Evolutionary conservation across 306 rosid species (phyloP).

Genomic region (Corylus heterophylla): DNA sequence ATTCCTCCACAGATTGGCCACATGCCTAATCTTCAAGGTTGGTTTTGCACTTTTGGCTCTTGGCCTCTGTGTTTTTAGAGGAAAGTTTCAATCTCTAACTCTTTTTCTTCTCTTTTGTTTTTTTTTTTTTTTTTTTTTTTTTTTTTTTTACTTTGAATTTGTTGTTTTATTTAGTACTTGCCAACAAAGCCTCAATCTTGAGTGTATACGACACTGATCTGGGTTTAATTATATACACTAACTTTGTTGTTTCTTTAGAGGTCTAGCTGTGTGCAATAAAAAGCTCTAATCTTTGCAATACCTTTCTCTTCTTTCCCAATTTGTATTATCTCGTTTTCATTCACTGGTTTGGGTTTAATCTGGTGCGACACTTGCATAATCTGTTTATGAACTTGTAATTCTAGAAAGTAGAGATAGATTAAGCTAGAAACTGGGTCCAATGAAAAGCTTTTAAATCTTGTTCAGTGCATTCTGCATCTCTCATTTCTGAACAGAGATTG

Average conservation of each 20-base stretch:
- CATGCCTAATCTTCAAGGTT: constrained; percentile 54
- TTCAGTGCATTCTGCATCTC: background rate
- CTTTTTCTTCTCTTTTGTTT: background rate
- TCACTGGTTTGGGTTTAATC: background rate
- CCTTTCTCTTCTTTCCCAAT: background rate
- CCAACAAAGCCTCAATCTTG: background rate
- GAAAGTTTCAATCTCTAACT: background rate
- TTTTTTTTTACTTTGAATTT: background rate
- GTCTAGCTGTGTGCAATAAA: background rate
- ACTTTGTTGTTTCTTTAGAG: background rate
- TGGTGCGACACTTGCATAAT: background rate
- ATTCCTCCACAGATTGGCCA: constrained; percentile 46
- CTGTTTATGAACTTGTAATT: background rate
- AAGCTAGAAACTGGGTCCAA: background rate
- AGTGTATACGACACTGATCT: background rate
- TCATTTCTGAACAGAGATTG: background rate
- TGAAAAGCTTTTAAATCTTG: background rate
- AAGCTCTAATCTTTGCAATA: background rate
- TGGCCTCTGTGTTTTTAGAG: too few species aligned
- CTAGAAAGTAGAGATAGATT: background rate
- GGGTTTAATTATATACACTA: too few species aligned
- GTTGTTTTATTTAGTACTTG: background rate
- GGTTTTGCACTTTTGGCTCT: background rate
- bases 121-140: background rate
- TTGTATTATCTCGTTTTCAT: background rate